Conservation (phyloP, 2,329 filamentous ascomycete species). For the Aspergillus sp. region DNA sequence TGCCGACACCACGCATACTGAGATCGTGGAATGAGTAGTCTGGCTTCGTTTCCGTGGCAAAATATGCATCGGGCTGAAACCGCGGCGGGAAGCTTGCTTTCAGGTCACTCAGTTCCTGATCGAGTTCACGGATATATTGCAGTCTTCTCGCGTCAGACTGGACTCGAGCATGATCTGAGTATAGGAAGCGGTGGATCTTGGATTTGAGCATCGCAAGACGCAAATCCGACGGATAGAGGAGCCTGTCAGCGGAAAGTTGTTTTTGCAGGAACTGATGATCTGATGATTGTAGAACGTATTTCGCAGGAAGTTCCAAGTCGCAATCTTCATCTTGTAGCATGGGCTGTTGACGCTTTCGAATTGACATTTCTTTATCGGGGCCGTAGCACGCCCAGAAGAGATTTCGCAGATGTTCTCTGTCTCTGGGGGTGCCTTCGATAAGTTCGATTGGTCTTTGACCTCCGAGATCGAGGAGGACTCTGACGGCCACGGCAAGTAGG, state of each 20-base stretch:
- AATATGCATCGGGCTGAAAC: slow-evolving; percentile 12
- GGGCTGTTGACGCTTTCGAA: slow-evolving; percentile 14
- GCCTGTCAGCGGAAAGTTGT: slow-evolving; percentile 13
- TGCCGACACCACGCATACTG: slow-evolving; percentile 17
- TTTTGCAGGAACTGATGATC: slow-evolving; percentile 16
- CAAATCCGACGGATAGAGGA: slow-evolving; percentile 21
- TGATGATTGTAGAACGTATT: slow-evolving; percentile 13
- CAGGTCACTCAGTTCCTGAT: slow-evolving; percentile 15
- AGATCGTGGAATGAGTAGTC: slow-evolving; percentile 19
- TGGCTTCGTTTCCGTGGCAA: slow-evolving; percentile 11
- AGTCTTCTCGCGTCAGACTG: slow-evolving; percentile 14
- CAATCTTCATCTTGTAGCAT: slow-evolving; percentile 18
- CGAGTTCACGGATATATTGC: slow-evolving; percentile 18
- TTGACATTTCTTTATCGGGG: slow-evolving; percentile 18
- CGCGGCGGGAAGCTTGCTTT: slow-evolving; percentile 12
- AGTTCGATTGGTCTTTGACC: slow-evolving; percentile 1
- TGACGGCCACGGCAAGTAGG: slow-evolving; percentile 16
- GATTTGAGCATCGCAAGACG: slow-evolving; percentile 19
- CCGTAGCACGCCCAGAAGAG: slow-evolving; percentile 21
- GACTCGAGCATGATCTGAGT: slow-evolving; percentile 9
- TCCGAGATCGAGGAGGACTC: slow-evolving; percentile 16
- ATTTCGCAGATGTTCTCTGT: slow-evolving; percentile 11
- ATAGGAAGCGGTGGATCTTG: slow-evolving; percentile 15
- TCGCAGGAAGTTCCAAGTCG: slow-evolving; percentile 16
- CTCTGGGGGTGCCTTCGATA: too few species aligned